Evolutionary conservation across 2,329 filamentous ascomycete species (phyloP), one percentile per base, ranked within the genome.

Genomic region (Trichoderma sp.): DNA sequence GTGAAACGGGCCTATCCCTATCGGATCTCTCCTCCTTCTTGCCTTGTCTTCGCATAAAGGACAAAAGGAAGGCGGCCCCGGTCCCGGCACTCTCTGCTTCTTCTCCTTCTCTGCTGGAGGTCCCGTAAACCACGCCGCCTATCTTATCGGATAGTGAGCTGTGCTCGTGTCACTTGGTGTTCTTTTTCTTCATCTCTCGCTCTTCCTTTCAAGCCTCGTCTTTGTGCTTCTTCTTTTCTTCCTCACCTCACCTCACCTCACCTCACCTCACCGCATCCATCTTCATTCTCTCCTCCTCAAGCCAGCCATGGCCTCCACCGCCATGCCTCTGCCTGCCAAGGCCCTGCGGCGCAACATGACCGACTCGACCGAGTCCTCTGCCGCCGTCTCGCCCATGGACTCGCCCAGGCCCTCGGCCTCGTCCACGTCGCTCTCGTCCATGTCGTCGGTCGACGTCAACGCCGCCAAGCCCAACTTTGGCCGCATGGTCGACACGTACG

Each of bases 381-480:
- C 86, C 68, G 82, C 82, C 54, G 86, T 83, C 60, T 89, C 87
- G 4, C 88, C 88, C 30, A 79, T 78, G 68, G 87, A 89, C 76
- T 89, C 87, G 14, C 88, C 88, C 51, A 83, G 85, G 59, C 83
- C 76, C 32, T 90, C 88, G 24, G 83, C 94, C 58, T 98, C 96
- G 8, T 92, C 92, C 49, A 97, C 95, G 4, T 98, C 96, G 4
- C 87, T 98, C 71, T 97, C 95, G 13, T 98, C 96, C 30, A 85
- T 98, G 79, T 90, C 88, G 68, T 94, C 92, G 13, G 87, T 85
- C 68, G 84, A 85, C 73, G 77, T 78, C 37, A 77, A 78, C 72
- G 83, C 83, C 74, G 66, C 75, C 74, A 79, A 81, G 72, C n/a
- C 76, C 68, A 72, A 74, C 73, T 89, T 87, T 74, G 88, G 87